Evolutionary conservation across 2,329 filamentous ascomycete species (phyloP).

Genomic region (Didymella exigua): DNA sequence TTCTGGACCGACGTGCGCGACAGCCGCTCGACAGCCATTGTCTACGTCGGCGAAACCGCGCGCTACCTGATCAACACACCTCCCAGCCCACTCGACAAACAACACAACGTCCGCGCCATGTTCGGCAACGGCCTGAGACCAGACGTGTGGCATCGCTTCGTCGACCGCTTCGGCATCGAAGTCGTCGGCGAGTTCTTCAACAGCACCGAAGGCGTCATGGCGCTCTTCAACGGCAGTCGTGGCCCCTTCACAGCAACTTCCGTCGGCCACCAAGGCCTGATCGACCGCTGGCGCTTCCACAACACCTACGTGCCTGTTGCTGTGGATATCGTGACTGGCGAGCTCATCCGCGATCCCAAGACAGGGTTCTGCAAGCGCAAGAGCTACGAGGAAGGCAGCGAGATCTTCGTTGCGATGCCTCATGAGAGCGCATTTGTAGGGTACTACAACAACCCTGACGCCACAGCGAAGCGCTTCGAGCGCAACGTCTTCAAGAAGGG

Average conservation of each 20-base stretch:
- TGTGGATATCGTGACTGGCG: conserved; percentile 71
- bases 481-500: conserved; percentile 55
- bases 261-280: conserved; percentile 73
- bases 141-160: conserved; percentile 70
- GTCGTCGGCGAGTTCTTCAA: conserved; percentile 77
- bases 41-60: conserved; percentile 79
- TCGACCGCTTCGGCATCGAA: conserved; percentile 66
- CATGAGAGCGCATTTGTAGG: conserved; percentile 67
- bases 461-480: conserved; percentile 63
- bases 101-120: conserved; percentile 64
- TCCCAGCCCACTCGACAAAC: conserved; percentile 64
- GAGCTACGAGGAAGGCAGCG: conserved; percentile 72
- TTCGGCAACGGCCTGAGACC: conserved; percentile 71
- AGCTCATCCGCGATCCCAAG: conserved; percentile 67
- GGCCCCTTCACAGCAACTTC: conserved; percentile 66
- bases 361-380: conserved; percentile 71
- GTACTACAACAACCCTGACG: conserved; percentile 71
- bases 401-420: conserved; percentile 71
- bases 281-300: conserved; percentile 60
- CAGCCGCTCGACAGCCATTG: conserved; percentile 70
- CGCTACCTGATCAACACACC: conserved; percentile 74
- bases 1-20: conserved; percentile 77
- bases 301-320: conserved; percentile 69
- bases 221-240: conserved; percentile 63
- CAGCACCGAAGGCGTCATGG: conserved; percentile 73